Evolutionary conservation across 768 basidiomycete genomes (phyloP), one percentile per base, ranked within the genome.

Genomic region (Termitomyces sp.): DNA sequence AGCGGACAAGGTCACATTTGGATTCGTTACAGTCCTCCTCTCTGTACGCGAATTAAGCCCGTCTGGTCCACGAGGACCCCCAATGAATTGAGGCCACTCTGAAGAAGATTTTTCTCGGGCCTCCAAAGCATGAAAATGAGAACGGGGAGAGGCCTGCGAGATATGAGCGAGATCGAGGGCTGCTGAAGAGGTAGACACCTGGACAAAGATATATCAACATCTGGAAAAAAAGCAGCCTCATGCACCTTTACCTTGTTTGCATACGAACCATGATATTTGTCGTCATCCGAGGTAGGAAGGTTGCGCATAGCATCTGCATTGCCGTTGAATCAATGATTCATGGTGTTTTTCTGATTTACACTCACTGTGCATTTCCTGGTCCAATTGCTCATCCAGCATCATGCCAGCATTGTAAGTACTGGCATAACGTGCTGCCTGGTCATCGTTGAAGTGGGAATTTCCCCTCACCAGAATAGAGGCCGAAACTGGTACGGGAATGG

Each of bases 341-440:
- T 26, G 14, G 23, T n/a, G 31, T 23, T 35, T 59, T 55, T 62
- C 23, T 43, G 14, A 50, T 26, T 43, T 15, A 50, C 17, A 80
- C 88, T 64, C 63, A 94, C 93, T 94, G 67, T 94, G 87, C 84
- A 96, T 94, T 68, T 96, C 94, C 72, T 91, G 85, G 66, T 96
- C 94, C 62, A 96, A 73, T 66, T 95, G 92, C 69, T 95, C 90
- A 63, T 96, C 94, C 59, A 96, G 75, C 84, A 95, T 86, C 86
- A 93, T 87, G 31, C 90, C 91, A 41, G 89, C 83, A 66, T 91
- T 92, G 70, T 84, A 91, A 35, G 77, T 78, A 59, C 78, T 84
- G 8, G 82, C 81, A 66, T 84, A 82, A 49, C 76, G 78, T 14
- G 76, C 71, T 41, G 78, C 81, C 53, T 88, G 85, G 49, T 84